Base-by-base conservation (phyloP, 2,329 filamentous ascomycete species). In the Parasarocladium wereldwijsianum region DNA sequence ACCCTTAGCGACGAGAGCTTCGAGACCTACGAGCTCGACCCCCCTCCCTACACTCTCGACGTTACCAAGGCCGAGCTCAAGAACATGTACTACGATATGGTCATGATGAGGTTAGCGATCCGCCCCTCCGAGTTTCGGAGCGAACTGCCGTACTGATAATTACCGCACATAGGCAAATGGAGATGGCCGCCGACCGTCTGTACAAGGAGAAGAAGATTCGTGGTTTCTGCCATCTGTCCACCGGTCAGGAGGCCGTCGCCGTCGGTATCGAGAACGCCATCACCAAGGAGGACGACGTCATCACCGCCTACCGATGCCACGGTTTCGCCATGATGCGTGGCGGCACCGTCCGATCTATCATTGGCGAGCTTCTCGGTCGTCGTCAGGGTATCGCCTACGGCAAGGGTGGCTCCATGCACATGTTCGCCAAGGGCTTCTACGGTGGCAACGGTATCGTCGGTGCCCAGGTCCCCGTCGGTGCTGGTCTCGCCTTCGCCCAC, bases 151-250 rank as follows among this genome's bases (percentile, higher is more conserved):
- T 32, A 25, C 50, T 52, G 37, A 54, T 45, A 47, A 47, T 43
- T n/a, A n/a, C n/a, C n/a, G n/a, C 40, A 30, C 43, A 37, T 45
- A 93, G 86, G 64, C 90, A 93, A 58, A 93, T 98, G 90, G 90
- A 98, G 64, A 93, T 98, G 87, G 86, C 87, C 43, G 85, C 90
- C 64, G 90, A 98, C 57, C 76, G 87, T 55, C 69, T 98, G 51
- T 98, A 98, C 82, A 98, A 98, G 70, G 90, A 96, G 70, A 98
- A 98, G 79, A 96, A 98, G 73, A 96, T 98, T 49, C 82, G 90
- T 49, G 90, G 90, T 64, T 98, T 98, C 80, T 98, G 90, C 66
- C 90, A 98, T 65, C 64, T 98, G 60, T 96, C 90, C 35, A 93
- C 81, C 36, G 90, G 90, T 39, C 90, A 98, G 64, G 90, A 98